Percentiles rank a stretch among this genome's conserved stretches.
These are phyloP conservation scores for Ustilago loliicola DNA, from an alignment of 1,284 basidiomycete species.

Conservation along the genomic window DNA sequence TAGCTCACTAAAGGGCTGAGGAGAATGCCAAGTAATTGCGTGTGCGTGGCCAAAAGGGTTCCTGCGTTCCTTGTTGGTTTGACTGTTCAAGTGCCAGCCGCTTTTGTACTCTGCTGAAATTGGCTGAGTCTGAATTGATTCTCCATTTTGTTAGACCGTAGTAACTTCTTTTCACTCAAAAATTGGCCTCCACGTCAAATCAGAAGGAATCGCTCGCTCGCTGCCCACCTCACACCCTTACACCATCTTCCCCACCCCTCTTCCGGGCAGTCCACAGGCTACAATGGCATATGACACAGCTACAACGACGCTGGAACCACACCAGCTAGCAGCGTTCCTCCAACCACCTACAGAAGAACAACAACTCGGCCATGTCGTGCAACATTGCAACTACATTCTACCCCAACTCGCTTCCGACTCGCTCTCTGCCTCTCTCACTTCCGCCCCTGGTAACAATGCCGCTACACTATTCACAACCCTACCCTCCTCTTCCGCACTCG, in stretches of 20 bases:
- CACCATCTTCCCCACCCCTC: background rate
- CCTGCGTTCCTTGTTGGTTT: constrained; percentile 5
- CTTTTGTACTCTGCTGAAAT: background rate
- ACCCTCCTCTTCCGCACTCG: constrained; percentile 34
- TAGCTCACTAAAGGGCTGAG: background rate
- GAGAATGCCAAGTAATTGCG: constrained; percentile 6
- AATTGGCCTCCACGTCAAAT: constrained; percentile 3
- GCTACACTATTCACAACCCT: constrained; percentile 25
- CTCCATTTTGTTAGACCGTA: background rate
- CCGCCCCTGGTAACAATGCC: background rate
- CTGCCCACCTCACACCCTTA: constrained; percentile 1
- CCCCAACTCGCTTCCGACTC: constrained; percentile 42
- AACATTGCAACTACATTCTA: constrained; percentile 49
- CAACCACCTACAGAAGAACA: constrained; percentile 24
- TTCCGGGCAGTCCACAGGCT: background rate
- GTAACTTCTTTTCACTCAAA: background rate
- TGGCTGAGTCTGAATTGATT: background rate
- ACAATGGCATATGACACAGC: constrained; percentile 14
- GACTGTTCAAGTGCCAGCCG: background rate
- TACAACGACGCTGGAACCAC: constrained; percentile 28
- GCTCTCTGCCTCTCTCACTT: constrained; percentile 18
- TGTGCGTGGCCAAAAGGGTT: background rate
- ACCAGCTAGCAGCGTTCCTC: constrained; percentile 31
- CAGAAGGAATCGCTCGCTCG: background rate
- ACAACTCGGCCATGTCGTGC: constrained; percentile 32